Evolutionary conservation across 208 protist genomes (phyloP).

Genomic region (Trichomonas vaginalis): DNA sequence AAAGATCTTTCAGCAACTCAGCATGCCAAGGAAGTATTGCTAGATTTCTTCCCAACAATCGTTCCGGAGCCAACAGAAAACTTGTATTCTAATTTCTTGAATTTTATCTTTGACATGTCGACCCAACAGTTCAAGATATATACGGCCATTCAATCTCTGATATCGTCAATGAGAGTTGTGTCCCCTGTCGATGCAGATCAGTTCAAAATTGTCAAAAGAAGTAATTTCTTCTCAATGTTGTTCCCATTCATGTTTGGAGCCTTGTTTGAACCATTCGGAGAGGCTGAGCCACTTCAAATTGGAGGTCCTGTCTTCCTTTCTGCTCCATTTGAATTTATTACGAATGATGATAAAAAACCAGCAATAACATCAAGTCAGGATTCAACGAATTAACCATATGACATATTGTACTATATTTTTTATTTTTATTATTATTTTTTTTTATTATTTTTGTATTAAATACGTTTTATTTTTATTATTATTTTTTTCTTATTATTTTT

Average conservation of each 20-base stretch:
- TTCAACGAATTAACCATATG: too few relatives aligned
- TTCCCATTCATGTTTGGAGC: background rate
- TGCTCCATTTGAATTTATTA: background rate
- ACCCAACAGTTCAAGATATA: background rate
- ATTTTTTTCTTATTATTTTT: too few relatives aligned
- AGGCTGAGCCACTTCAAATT: background rate
- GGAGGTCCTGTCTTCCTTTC: background rate
- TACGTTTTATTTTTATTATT: too few relatives aligned
- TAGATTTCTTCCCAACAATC: background rate
- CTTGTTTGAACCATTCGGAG: background rate
- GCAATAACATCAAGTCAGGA: too few relatives aligned
- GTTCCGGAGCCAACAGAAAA: background rate
- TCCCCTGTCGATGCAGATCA: background rate
- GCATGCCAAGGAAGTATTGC: background rate
- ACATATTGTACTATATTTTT: too few relatives aligned
- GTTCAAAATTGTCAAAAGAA: background rate
- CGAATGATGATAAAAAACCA: too few relatives aligned
- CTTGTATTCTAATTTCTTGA: background rate
- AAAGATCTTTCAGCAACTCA: background rate
- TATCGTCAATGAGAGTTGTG: background rate
- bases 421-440: too few relatives aligned
- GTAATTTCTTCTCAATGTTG: background rate
- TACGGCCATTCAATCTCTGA: background rate
- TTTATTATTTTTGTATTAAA: too few relatives aligned
- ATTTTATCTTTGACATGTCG: background rate